These are phyloP conservation scores for Acanthamoeba healyi DNA, from an alignment of 208 protist genomes.

Conservation along the genomic window DNA sequence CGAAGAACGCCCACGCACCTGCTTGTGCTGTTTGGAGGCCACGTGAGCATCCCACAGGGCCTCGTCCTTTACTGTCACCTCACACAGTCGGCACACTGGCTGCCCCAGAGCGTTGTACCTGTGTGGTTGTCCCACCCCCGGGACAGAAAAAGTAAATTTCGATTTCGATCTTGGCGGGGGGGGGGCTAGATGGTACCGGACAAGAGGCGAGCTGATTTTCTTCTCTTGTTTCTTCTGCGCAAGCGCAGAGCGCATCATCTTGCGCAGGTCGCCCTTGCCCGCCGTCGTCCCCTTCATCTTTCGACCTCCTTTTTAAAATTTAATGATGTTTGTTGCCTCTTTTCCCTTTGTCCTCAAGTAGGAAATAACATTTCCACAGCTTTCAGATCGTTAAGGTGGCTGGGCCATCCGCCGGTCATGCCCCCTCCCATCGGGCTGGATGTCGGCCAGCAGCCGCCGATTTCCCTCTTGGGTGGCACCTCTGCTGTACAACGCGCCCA, in stretches of 20 bases:
- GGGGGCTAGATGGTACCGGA: neutral
- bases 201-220: slow-evolving; percentile 32
- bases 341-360: too few relatives aligned
- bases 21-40: slow-evolving; percentile 20
- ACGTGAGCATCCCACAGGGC: slow-evolving; percentile 31
- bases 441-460: neutral
- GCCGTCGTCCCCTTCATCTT: neutral
- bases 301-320: neutral
- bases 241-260: slow-evolving; percentile 42
- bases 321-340: neutral
- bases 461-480: too few relatives aligned
- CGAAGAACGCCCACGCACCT: neutral
- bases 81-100: slow-evolving; percentile 25
- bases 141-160: too few relatives aligned
- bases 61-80: slow-evolving; percentile 32
- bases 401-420: too few relatives aligned
- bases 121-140: too few relatives aligned
- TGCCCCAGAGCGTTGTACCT: slow-evolving; percentile 48
- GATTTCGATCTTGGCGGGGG: too few relatives aligned
- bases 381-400: too few relatives aligned
- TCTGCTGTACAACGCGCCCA: too few relatives aligned
- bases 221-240: slow-evolving; percentile 50
- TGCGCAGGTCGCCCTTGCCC: slow-evolving; percentile 22
- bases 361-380: too few relatives aligned
- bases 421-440: neutral